phyloP scores from a whole-genome alignment of 2,329 filamentous ascomycete genomes.

The Hymenoscyphus albidus region DNA sequence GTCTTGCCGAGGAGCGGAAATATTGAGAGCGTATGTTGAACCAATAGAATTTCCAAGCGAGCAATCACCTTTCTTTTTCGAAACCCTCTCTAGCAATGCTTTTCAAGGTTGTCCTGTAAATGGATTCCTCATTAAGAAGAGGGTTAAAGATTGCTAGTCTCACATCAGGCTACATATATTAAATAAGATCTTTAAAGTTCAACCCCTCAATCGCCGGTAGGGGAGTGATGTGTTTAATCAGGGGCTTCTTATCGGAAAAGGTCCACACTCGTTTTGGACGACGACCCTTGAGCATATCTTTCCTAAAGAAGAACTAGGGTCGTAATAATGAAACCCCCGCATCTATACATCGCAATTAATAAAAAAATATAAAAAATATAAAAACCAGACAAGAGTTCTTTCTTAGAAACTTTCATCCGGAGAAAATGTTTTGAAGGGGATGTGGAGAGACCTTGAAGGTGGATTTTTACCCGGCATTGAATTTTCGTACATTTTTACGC shows the following conservation, averaged over 20 bases:
- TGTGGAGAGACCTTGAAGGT: background rate
- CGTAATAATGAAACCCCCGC: slow-evolving; percentile 5
- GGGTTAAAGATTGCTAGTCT: background rate
- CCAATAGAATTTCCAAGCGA: too few relatives aligned
- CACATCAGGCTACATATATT: background rate
- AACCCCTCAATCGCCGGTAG: background rate
- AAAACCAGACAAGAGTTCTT: background rate
- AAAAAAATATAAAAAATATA: background rate
- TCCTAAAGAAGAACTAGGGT: slow-evolving; percentile 7
- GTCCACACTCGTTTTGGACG: background rate
- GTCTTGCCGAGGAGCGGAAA: too few relatives aligned
- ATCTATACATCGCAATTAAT: slow-evolving; percentile 7
- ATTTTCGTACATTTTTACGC: background rate
- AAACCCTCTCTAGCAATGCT: too few relatives aligned
- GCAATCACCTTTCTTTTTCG: too few relatives aligned
- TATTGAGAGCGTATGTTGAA: too few relatives aligned
- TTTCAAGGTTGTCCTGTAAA: too few relatives aligned
- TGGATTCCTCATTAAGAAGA: background rate
- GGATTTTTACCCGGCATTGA: background rate
- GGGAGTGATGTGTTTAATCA: background rate
- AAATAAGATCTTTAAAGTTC: background rate
- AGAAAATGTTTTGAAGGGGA: background rate
- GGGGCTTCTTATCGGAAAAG: slow-evolving; percentile 4
- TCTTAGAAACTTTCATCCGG: background rate
- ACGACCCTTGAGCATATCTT: background rate